Percentiles rank a stretch among this genome's conserved stretches.
Conservation (phyloP, 768 basidiomycete genomes). For the Boletus eberwhitei region DNA sequence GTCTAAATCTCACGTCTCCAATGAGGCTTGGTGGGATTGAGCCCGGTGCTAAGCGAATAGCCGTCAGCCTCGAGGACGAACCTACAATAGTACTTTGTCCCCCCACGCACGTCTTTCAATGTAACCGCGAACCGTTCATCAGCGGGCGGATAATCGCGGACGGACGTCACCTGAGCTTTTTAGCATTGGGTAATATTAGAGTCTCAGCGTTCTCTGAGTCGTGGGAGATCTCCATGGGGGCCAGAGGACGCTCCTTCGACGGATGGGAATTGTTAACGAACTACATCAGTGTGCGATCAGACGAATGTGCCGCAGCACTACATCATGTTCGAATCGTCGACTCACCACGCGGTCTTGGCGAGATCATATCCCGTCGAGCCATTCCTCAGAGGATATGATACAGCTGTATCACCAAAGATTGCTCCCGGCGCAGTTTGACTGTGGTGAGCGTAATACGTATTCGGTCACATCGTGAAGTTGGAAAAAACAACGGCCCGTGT, state of each 20-base stretch:
- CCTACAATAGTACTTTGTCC: neutral
- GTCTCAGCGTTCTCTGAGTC: neutral
- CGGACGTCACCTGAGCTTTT: neutral
- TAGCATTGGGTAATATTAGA: neutral
- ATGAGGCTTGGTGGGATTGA: constrained; percentile 1
- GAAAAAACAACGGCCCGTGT: neutral
- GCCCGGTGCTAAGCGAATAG: neutral
- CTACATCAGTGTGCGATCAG: neutral
- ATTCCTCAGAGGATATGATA: neutral
- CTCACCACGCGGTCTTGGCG: neutral
- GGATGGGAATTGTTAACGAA: neutral
- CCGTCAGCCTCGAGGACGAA: neutral
- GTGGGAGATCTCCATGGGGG: constrained; percentile 1
- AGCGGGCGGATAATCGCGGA: neutral
- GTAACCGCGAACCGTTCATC: neutral
- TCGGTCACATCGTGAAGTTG: too few species aligned
- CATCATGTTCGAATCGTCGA: neutral
- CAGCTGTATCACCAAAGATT: neutral
- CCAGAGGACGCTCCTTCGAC: neutral
- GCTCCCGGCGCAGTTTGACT: neutral
- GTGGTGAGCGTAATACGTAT: too few species aligned
- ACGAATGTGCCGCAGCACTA: neutral
- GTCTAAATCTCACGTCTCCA: neutral
- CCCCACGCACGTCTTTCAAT: neutral
- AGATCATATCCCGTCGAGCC: neutral